These are phyloP conservation scores for Claviceps paspali DNA, from an alignment of 2,329 filamentous ascomycete genomes.

Conservation along the genomic window DNA sequence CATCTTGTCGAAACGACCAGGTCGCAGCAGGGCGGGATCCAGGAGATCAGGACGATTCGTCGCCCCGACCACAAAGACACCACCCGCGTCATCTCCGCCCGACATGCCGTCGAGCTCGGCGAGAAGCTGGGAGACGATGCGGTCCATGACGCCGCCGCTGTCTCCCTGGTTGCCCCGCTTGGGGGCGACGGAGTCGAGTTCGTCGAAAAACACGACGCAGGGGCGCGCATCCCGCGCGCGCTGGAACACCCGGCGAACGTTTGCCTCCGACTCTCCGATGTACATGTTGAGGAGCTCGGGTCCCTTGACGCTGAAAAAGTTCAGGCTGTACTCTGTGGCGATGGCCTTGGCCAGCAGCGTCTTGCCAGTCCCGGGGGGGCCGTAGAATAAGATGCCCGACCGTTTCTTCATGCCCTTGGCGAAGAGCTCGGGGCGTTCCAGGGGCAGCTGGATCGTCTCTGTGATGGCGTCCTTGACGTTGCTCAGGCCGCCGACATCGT, in stretches of 20 bases:
- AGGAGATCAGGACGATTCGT: slow-evolving; percentile 90
- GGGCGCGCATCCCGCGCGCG: slow-evolving; percentile 71
- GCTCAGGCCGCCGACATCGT: slow-evolving; percentile 82
- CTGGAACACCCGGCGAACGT: slow-evolving; percentile 80
- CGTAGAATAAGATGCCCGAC: slow-evolving; percentile 84
- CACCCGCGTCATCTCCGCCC: slow-evolving; percentile 68
- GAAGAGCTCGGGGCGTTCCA: slow-evolving; percentile 84
- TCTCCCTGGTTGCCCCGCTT: slow-evolving; percentile 96
- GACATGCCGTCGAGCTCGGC: slow-evolving; percentile 98
- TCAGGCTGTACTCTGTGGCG: slow-evolving; percentile 82
- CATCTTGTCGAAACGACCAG: slow-evolving; percentile 96
- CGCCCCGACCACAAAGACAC: slow-evolving; percentile 92
- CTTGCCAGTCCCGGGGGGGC: slow-evolving; percentile 81
- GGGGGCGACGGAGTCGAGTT: slow-evolving; percentile 83
- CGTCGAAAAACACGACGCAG: slow-evolving; percentile 88
- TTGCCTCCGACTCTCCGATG: slow-evolving; percentile 86
- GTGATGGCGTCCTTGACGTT: slow-evolving; percentile 96
- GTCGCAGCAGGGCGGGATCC: slow-evolving; percentile 76
- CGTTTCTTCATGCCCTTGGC: slow-evolving; percentile 97
- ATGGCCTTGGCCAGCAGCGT: slow-evolving; percentile 88
- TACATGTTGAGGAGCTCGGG: slow-evolving; percentile 93
- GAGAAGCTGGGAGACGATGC: slow-evolving; percentile 86
- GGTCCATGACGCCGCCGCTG: slow-evolving; percentile 94
- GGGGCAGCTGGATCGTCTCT: slow-evolving; percentile 87
- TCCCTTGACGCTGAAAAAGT: slow-evolving; percentile 89